Conservation (phyloP, 192 early-diverging fungal species). For the Martensiomyces pterosporus region DNA sequence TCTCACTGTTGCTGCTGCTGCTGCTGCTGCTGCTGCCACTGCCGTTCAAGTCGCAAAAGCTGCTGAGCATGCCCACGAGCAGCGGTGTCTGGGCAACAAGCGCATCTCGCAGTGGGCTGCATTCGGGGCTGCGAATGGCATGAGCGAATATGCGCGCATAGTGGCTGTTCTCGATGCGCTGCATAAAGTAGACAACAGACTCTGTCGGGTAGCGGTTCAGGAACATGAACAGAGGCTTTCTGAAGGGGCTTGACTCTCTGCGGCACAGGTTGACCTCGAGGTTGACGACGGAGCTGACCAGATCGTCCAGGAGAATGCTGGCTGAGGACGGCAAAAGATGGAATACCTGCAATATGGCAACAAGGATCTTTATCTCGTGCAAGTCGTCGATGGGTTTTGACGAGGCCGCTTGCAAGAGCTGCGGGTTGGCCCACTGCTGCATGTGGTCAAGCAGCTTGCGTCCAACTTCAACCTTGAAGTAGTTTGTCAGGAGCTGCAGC, state of each 20-base stretch:
- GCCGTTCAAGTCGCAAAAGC: slow-evolving; percentile 7
- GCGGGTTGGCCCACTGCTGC: slow-evolving; percentile 86
- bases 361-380: slow-evolving; percentile 91
- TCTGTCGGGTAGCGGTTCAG: slow-evolving; percentile 86
- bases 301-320: slow-evolving; percentile 85
- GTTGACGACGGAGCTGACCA: slow-evolving; percentile 82
- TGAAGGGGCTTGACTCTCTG: slow-evolving; percentile 88
- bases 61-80: slow-evolving; percentile 50
- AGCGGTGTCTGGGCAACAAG: slow-evolving; percentile 56
- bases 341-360: slow-evolving; percentile 91
- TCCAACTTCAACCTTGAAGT: slow-evolving; percentile 99
- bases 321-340: slow-evolving; percentile 88
- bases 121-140: slow-evolving; percentile 30
- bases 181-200: slow-evolving; percentile 78
- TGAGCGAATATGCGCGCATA: slow-evolving; percentile 64
- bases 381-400: slow-evolving; percentile 83
- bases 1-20: slow-evolving; percentile 7
- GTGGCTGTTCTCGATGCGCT: slow-evolving; percentile 57
- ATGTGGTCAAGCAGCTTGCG: slow-evolving; percentile 96
- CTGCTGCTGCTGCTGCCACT: not conserved
- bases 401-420: slow-evolving; percentile 73
- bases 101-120: slow-evolving; percentile 58
- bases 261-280: slow-evolving; percentile 81
- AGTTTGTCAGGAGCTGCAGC: slow-evolving; percentile 89
- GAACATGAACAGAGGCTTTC: slow-evolving; percentile 83